These are phyloP conservation scores for Petunia axillaris DNA, from an alignment of 257 asterid genomes.

Conservation along the genomic window DNA sequence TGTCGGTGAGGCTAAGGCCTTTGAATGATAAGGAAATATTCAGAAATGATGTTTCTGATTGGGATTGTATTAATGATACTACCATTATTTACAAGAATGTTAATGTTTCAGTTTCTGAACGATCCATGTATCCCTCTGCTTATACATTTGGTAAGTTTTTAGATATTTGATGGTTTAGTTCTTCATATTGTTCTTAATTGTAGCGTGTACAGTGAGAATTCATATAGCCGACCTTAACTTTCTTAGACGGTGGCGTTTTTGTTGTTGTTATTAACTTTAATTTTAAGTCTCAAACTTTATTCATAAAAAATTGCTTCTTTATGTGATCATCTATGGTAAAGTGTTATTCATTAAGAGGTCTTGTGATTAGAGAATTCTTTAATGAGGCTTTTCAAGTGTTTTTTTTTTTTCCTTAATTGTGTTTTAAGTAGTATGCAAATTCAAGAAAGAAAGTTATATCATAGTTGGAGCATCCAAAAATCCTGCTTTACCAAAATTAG, in stretches of 20 bases:
- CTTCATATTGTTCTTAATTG: background rate
- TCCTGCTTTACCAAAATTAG: slow-evolving; percentile 1
- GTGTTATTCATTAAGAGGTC: background rate
- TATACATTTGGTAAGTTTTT: slow-evolving; percentile 76
- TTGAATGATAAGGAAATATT: slow-evolving; percentile 71
- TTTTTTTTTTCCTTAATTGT: slow-evolving; percentile 1
- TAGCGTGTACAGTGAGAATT: too few species aligned
- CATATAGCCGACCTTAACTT: too few species aligned
- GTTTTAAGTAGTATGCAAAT: background rate
- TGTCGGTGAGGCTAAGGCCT: slow-evolving; percentile 94
- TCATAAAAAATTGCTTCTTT: background rate
- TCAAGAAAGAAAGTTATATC: background rate
- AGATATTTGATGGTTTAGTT: background rate
- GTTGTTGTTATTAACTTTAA: too few species aligned
- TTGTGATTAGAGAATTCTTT: background rate
- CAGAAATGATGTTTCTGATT: slow-evolving; percentile 84
- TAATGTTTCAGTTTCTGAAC: slow-evolving; percentile 66
- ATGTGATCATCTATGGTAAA: background rate
- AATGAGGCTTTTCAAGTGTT: background rate
- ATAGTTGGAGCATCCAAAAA: background rate
- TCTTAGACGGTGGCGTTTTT: too few species aligned
- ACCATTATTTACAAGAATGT: slow-evolving; percentile 79
- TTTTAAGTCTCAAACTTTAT: background rate
- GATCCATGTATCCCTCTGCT: slow-evolving; percentile 84
- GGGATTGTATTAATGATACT: slow-evolving; percentile 90